A percentile compares a stretch with the other conserved stretches of the same genome.
phyloP scores from a whole-genome alignment of 495 filamentous ascomycete species.

The Mycothermus thermophilus region DNA sequence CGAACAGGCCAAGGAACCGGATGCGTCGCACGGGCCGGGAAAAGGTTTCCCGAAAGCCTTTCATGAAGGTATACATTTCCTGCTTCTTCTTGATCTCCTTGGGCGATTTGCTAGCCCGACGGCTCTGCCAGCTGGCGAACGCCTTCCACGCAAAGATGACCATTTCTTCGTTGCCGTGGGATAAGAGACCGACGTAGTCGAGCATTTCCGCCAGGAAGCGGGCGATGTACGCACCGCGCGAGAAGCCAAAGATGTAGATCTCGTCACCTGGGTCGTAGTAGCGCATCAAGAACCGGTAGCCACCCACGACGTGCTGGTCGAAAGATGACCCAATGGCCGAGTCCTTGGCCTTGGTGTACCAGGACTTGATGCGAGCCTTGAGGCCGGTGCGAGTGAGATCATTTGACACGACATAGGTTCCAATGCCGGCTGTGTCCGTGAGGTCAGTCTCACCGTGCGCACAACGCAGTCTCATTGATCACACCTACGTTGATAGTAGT shows the following conservation, averaged over 20 bases:
- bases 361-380: constrained; percentile 52
- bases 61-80: constrained; percentile 63
- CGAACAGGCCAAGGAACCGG: constrained; percentile 55
- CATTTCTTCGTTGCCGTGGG: constrained; percentile 80
- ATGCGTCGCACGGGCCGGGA: constrained; percentile 63
- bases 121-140: constrained; percentile 71
- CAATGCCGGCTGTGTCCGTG: constrained; percentile 53
- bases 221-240: constrained; percentile 74
- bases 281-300: constrained; percentile 80
- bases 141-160: constrained; percentile 77
- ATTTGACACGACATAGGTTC: constrained; percentile 63
- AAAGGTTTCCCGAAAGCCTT: constrained; percentile 75
- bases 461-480: too few relatives aligned
- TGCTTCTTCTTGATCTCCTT: constrained; percentile 43
- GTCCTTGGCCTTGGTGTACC: constrained; percentile 73
- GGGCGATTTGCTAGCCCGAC: constrained; percentile 42
- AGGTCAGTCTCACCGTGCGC: too few relatives aligned
- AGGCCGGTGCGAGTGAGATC: constrained; percentile 52
- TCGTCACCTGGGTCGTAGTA: constrained; percentile 70
- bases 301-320: constrained; percentile 69
- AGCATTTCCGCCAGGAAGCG: constrained; percentile 81
- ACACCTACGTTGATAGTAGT: constrained; percentile 55
- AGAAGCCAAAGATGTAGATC: constrained; percentile 76
- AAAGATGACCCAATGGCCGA: constrained; percentile 75
- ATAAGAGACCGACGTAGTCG: constrained; percentile 65